Conservation (phyloP, 2,329 filamentous ascomycete genomes). For the Niveomyces coronatus region DNA sequence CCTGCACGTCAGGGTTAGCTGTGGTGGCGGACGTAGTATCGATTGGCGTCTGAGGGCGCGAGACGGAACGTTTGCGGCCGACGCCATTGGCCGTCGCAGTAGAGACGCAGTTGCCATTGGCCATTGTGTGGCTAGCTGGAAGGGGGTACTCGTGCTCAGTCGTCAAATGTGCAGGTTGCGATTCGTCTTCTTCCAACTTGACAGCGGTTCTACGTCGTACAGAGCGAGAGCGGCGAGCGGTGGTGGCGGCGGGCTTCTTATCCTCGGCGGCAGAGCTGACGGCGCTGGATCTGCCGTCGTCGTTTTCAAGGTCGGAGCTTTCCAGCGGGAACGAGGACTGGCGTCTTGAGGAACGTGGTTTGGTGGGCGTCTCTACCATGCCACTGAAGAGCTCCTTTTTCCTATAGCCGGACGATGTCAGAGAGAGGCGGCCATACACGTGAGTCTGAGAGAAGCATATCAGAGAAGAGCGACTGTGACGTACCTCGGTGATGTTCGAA, state of each 20-base stretch:
- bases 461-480: constrained; percentile 9
- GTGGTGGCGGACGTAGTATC: background rate
- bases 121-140: constrained; percentile 5
- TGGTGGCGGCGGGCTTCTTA: constrained; percentile 26
- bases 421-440: constrained; percentile 8
- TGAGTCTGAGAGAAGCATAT: constrained; percentile 1
- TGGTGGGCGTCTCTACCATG: constrained; percentile 46
- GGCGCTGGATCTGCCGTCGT: constrained; percentile 35
- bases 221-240: constrained; percentile 24
- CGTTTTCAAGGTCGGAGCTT: constrained; percentile 36
- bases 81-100: too few relatives aligned
- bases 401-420: constrained; percentile 22
- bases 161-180: too few relatives aligned
- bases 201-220: constrained; percentile 35
- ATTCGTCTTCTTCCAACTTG: constrained; percentile 41
- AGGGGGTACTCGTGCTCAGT: too few relatives aligned
- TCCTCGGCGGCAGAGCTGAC: constrained; percentile 31
- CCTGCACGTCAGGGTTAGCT: constrained; percentile 15
- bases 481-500: constrained; percentile 29
- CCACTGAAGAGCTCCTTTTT: constrained; percentile 53
- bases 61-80: constrained; percentile 1
- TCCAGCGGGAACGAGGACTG: constrained; percentile 38
- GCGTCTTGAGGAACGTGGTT: constrained; percentile 36
- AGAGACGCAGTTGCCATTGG: too few relatives aligned
- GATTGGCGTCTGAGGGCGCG: constrained; percentile 6